These are phyloP conservation scores for Pluteus cervinus DNA, from an alignment of 768 basidiomycete genomes.

Conservation along the genomic window DNA sequence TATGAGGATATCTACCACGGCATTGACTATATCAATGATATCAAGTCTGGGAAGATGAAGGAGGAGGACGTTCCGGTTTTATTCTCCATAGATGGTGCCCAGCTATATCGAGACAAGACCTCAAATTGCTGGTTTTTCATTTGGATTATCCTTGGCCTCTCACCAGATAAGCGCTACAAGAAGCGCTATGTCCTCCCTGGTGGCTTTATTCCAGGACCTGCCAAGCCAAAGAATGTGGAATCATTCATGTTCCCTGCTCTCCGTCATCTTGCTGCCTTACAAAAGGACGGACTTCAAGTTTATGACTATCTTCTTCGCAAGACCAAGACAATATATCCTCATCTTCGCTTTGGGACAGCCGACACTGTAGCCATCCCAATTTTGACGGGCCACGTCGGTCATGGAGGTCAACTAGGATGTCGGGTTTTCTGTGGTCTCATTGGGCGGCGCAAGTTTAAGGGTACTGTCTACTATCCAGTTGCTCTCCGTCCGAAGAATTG, in stretches of 20 bases:
- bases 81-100: constrained; percentile 32
- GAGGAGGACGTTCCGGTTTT: constrained; percentile 25
- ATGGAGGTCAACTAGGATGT: not conserved
- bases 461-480: too few species aligned
- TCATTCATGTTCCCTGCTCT: constrained; percentile 28
- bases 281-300: constrained; percentile 15
- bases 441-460: constrained; percentile 1
- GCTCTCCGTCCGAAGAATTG: too few species aligned
- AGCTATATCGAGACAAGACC: constrained; percentile 30
- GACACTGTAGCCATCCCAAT: constrained; percentile 1
- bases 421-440: not conserved
- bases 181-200: constrained; percentile 26
- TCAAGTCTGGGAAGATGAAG: constrained; percentile 12
- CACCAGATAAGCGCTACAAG: constrained; percentile 24
- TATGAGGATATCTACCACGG: constrained; percentile 23
- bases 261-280: constrained; percentile 24
- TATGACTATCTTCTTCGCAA: constrained; percentile 12
- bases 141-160: constrained; percentile 28
- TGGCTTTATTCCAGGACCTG: constrained; percentile 27
- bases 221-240: constrained; percentile 28
- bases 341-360: constrained; percentile 3
- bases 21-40: constrained; percentile 14
- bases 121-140: constrained; percentile 30
- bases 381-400: constrained; percentile 1
- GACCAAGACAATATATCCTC: not conserved